Conservation (phyloP, 768 basidiomycete species). For the Amanita inopinata region DNA sequence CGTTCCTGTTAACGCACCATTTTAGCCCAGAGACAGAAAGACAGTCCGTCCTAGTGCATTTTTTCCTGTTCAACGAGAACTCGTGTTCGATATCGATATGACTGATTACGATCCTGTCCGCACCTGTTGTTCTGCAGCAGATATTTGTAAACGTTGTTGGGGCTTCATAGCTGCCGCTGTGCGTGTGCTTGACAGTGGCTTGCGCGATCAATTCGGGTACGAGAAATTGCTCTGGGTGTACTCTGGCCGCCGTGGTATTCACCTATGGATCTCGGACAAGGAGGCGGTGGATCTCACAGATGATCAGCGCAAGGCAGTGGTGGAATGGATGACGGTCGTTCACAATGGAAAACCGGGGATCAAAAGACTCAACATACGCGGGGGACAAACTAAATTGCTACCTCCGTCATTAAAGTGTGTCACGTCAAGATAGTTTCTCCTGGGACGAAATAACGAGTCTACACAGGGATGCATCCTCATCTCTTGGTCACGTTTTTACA, state of each 20-base stretch:
- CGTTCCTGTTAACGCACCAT: too few relatives aligned
- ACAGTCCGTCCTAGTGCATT: slow-evolving; percentile 61
- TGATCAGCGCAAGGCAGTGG: slow-evolving; percentile 78
- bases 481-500: slow-evolving; percentile 47
- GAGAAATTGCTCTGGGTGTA: slow-evolving; percentile 93
- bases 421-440: slow-evolving; percentile 1
- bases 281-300: slow-evolving; percentile 87
- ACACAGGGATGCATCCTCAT: slow-evolving; percentile 34
- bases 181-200: slow-evolving; percentile 65
- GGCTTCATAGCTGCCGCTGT: slow-evolving; percentile 90
- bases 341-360: slow-evolving; percentile 71
- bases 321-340: slow-evolving; percentile 80
- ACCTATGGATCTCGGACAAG: slow-evolving; percentile 92
- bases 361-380: slow-evolving; percentile 74
- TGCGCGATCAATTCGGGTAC: slow-evolving; percentile 89
- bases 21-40: slow-evolving; percentile 83
- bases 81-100: slow-evolving; percentile 99
- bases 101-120: slow-evolving; percentile 95
- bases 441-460: background rate
- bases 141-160: slow-evolving; percentile 93
- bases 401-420: slow-evolving; percentile 71
- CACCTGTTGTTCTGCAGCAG: slow-evolving; percentile 88
- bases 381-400: slow-evolving; percentile 28
- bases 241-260: slow-evolving; percentile 96
- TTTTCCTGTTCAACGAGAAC: slow-evolving; percentile 72